Conservation (phyloP, 2,329 filamentous ascomycete genomes). For the Pseudomassariella vexata region DNA sequence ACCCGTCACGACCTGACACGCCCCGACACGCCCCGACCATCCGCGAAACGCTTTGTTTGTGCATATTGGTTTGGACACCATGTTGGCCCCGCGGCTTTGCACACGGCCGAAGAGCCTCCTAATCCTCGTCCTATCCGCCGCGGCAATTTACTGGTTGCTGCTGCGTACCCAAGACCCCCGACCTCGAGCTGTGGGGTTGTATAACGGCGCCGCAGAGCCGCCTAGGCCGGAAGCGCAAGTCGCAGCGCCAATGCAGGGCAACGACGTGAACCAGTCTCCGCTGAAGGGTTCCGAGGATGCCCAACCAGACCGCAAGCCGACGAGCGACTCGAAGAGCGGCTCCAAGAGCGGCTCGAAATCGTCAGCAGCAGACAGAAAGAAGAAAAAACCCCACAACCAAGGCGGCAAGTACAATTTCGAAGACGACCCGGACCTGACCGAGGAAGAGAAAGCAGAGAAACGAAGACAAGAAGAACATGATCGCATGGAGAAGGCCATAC, state of each 20-base stretch:
- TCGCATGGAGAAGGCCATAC: constrained; percentile 23
- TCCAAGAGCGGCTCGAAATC: neutral
- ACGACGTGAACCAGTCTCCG: neutral
- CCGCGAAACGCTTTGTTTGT: too few species aligned
- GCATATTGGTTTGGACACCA: constrained; percentile 17
- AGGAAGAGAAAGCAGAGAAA: constrained; percentile 16
- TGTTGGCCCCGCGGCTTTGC: constrained; percentile 27
- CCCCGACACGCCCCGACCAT: too few species aligned
- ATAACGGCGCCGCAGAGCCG: constrained; percentile 4
- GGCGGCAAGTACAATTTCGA: too few species aligned
- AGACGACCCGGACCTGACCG: too few species aligned
- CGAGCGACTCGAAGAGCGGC: neutral
- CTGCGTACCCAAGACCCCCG: constrained; percentile 28
- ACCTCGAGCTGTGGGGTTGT: constrained; percentile 10
- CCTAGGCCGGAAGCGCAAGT: neutral
- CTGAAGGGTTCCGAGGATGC: constrained; percentile 1
- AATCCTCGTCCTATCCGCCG: constrained; percentile 30
- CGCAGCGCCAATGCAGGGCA: neutral
- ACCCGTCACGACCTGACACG: too few species aligned
- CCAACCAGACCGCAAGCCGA: neutral
- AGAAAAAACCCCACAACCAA: too few species aligned
- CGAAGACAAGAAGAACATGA: constrained; percentile 25
- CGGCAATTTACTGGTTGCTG: constrained; percentile 38
- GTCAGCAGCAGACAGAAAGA: neutral
- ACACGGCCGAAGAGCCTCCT: constrained; percentile 36